Evolutionary conservation across 768 basidiomycete species (phyloP), one percentile per base, ranked within the genome.

Genomic region (Chlorophyllum brunneum): DNA sequence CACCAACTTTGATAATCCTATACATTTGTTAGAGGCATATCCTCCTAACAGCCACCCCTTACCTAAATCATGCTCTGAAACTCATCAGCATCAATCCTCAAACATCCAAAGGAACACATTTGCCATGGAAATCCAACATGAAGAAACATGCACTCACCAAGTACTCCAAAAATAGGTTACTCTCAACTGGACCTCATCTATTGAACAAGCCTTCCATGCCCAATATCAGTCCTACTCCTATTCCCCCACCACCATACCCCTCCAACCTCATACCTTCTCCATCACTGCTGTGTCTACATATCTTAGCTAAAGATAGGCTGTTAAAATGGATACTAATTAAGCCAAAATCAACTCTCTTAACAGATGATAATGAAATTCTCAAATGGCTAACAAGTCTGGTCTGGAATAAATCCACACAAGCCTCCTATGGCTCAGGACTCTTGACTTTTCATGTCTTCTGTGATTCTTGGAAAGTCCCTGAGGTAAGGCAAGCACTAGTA

Each of bases 401-500:
- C 0, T 76, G 66, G 67, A 63, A 61, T 0, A 55, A 61, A 1
- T 46, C 56, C 5, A 78, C 74, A 0, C 43, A 55, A 2, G 64
- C 64, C 15, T 59, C 66, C 0, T 77, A 80, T 48, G 70, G 70
- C 0, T 48, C 69, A 0, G 72, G 76, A 0, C 60, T 80, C 0
- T 59, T 75, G 0, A 51, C 61, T 0, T 80, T 41, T 37, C 77
- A 79, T 22, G 57, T 69, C 0, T 77, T 67, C 44, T 78, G 76
- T 44, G 70, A 74, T 52, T 6, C 30, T 0, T 49, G 55, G 2
- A 20, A 24, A 2, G 59, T 76, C 1, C 48, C 67, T 1, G 75
- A 80, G 39, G 5, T 18, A 0, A 40, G 65, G 8, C 46, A 69
- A 1, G 63, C 63, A 0, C 77, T 74, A 0, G 64, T 60, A 0